Evolutionary conservation across 495 filamentous ascomycete genomes (phyloP).

Genomic region (Penicillium cosmopolitanum): DNA sequence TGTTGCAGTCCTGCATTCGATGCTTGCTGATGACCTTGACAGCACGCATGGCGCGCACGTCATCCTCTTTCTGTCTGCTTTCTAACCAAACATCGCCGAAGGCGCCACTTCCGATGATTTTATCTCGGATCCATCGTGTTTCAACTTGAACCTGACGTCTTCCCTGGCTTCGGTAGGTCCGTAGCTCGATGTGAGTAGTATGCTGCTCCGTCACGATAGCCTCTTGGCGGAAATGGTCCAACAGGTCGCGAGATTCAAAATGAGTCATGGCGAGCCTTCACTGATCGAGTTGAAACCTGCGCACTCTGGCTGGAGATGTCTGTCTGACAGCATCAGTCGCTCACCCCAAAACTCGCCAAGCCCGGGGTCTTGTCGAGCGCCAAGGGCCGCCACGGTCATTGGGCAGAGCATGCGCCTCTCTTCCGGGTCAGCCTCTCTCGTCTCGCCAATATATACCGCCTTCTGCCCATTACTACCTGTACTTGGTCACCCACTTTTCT

Average conservation of each 20-base stretch:
- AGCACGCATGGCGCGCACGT: not conserved
- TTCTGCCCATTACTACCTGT: not conserved
- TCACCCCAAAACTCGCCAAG: not conserved
- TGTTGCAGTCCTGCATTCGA: not conserved
- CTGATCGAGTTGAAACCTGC: not conserved
- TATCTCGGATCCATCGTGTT: not conserved
- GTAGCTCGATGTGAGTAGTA: not conserved
- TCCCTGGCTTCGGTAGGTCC: not conserved
- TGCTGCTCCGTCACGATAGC: not conserved
- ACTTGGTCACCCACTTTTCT: not conserved
- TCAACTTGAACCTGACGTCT: not conserved
- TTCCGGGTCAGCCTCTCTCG: not conserved
- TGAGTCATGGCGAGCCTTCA: conserved; percentile 1
- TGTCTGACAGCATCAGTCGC: not conserved
- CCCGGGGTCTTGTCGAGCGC: not conserved
- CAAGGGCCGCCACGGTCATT: not conserved
- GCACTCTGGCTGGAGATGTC: not conserved
- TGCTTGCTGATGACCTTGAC: conserved; percentile 4
- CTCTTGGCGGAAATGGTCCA: conserved; percentile 2
- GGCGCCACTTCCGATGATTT: not conserved
- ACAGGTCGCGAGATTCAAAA: not conserved
- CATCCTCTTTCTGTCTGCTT: not conserved
- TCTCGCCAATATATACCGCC: not conserved
- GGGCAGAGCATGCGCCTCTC: conserved; percentile 5
- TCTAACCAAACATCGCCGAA: not conserved